A percentile compares a stretch with the other conserved stretches of the same genome.
These are phyloP conservation scores for Colletotrichum viniferum DNA, from an alignment of 2,329 filamentous ascomycete genomes.

Conservation along the genomic window DNA sequence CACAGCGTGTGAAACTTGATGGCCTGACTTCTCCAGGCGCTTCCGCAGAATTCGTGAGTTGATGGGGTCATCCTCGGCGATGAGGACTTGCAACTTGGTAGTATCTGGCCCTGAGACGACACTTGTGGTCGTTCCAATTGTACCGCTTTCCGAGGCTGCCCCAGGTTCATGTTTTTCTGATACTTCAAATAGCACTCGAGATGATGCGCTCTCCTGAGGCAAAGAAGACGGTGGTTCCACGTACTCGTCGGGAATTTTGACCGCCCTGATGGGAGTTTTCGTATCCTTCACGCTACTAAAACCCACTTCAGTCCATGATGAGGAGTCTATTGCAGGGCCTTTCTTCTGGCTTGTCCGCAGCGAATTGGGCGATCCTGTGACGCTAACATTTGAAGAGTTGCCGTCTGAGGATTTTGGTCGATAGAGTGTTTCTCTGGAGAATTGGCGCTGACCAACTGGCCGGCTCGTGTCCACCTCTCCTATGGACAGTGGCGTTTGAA, in stretches of 20 bases:
- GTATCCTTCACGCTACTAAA: constrained; percentile 44
- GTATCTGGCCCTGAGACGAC: neutral
- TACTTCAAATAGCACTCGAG: constrained; percentile 45
- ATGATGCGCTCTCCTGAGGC: constrained; percentile 34
- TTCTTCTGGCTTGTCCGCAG: constrained; percentile 20
- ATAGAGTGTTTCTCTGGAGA: constrained; percentile 21
- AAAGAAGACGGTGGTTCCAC: constrained; percentile 31
- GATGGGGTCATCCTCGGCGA: constrained; percentile 88
- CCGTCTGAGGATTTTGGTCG: neutral
- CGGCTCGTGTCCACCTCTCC: neutral
- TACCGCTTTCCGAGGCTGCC: constrained; percentile 2
- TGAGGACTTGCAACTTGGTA: constrained; percentile 66
- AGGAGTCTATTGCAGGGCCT: constrained; percentile 11
- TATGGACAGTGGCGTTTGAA: constrained; percentile 62
- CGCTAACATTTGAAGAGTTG: neutral
- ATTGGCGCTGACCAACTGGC: constrained; percentile 22
- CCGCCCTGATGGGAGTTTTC: constrained; percentile 49
- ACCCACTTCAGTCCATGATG: constrained; percentile 35
- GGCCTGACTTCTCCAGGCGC: constrained; percentile 76
- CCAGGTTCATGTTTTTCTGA: constrained; percentile 9
- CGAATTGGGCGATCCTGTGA: neutral
- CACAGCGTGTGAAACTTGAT: constrained; percentile 72
- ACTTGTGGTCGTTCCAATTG: constrained; percentile 1
- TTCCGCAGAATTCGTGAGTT: constrained; percentile 85
- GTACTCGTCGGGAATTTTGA: constrained; percentile 55